phyloP scores from a whole-genome alignment of 2,329 filamentous ascomycete species.

The Cordyceps cateniannulata region DNA sequence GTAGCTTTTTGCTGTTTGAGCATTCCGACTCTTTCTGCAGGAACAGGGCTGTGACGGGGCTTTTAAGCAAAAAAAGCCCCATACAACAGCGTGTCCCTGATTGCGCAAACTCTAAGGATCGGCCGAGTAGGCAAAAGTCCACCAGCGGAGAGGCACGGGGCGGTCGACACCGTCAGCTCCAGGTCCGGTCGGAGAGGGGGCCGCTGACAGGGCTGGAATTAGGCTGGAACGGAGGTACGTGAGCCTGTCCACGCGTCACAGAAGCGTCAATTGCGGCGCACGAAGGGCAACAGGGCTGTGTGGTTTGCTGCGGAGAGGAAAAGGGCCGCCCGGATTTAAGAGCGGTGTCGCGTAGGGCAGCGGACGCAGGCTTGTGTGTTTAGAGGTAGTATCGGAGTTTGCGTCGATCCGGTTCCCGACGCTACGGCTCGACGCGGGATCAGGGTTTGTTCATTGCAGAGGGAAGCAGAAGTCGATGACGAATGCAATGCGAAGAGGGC shows the following conservation, averaged over 20 bases:
- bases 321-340: constrained; percentile 16
- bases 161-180: not conserved
- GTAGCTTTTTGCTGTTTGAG: constrained; percentile 36
- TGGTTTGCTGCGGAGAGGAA: not conserved
- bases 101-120: constrained; percentile 2
- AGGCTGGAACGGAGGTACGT: not conserved
- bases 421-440: constrained; percentile 8
- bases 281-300: not conserved
- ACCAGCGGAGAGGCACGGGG: not conserved
- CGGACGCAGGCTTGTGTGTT: not conserved
- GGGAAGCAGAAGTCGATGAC: not conserved
- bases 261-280: not conserved
- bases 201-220: not conserved
- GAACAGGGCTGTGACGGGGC: constrained; percentile 17
- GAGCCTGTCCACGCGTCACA: constrained; percentile 1
- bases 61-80: constrained; percentile 19
- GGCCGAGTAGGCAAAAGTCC: constrained; percentile 1
- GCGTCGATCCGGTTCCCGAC: constrained; percentile 15
- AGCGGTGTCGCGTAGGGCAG: not conserved
- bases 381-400: constrained; percentile 15
- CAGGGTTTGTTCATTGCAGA: not conserved
- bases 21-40: constrained; percentile 30
- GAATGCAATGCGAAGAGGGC: not conserved
- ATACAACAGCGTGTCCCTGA: constrained; percentile 13
- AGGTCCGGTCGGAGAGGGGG: no score